Evolutionary conservation across 352 stramenopile species (phyloP).

Genomic region (Paralagenidium karlingii): DNA sequence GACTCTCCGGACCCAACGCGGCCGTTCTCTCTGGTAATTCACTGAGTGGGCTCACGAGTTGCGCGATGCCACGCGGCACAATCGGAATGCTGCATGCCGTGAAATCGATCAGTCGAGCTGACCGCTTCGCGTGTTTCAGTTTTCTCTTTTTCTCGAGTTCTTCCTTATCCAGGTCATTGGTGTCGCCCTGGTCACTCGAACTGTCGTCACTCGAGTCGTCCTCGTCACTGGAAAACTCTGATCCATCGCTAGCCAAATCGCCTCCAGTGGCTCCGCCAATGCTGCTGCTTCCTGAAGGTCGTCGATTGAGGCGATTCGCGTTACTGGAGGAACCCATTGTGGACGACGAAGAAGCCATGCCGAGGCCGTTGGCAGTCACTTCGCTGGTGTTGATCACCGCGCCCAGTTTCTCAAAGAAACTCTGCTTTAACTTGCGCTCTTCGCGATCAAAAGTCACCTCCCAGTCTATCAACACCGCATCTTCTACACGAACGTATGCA

Average conservation of each 20-base stretch:
- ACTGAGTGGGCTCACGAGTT: slow-evolving; percentile 62
- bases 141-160: slow-evolving; percentile 21
- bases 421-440: slow-evolving; percentile 39
- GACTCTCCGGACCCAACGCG: slow-evolving; percentile 35
- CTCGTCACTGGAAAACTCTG: no score
- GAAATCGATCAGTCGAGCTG: slow-evolving; percentile 43
- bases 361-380: no score
- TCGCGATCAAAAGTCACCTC: slow-evolving; percentile 36
- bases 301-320: no score
- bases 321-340: no score
- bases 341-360: no score
- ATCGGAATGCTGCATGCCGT: slow-evolving; percentile 46
- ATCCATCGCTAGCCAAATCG: no score
- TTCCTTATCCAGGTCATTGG: slow-evolving; percentile 17
- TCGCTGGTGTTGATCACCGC: no score
- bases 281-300: no score
- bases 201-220: slow-evolving; percentile 8
- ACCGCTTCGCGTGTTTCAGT: slow-evolving; percentile 1
- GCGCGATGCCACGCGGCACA: slow-evolving; percentile 42
- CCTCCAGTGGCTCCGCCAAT: no score
- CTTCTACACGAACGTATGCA: slow-evolving; percentile 44
- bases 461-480: slow-evolving; percentile 33
- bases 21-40: slow-evolving; percentile 51
- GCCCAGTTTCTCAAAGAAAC: slow-evolving; percentile 60
- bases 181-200: slow-evolving; percentile 14